Base-by-base conservation (phyloP, 2,329 filamentous ascomycete genomes). In the Colletotrichum liaoningense region DNA sequence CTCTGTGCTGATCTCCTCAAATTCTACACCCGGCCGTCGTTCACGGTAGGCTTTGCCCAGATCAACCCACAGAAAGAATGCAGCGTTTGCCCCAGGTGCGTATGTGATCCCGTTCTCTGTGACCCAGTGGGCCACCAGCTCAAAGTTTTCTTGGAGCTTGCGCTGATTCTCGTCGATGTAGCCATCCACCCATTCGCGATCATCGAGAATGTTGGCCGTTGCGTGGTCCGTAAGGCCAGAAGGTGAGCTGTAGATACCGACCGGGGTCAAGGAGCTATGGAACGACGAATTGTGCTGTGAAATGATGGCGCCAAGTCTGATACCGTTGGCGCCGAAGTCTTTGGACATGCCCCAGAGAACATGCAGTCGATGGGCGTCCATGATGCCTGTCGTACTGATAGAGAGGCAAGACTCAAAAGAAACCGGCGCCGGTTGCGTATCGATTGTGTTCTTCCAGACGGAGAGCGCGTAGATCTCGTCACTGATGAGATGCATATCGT, bases 1-100 rank as follows among this genome's bases (percentile, higher is more conserved):
- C 8, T 42, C 64, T 3, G n/a, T 26, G 42, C 30, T 57, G 7
- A 63, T n/a, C 24, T 64, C 60, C 93, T 92, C 79, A 95, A 96
- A 0, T 92, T 93, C 80, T 96, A 94, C 93, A 93, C 97, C 79
- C 94, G 95, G 58, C 93, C 87, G 0, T 94, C 94, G 42, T 91
- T 94, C 63, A 89, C 86, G 1, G 93, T 92, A 28, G 71, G 78
- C 38, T 78, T 75, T 69, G 2, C 83, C 81, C 1, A 91, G 79
- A 75, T 90, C 81, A 2, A 87, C 80, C 87, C 88, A 90, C 1
- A 90, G 77, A 76, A 90, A 90, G 76, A 90, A 89, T 0, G 84
- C 88, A 0, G 88, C 88, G 72, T 89, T 89, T 5, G 80, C 83
- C 0, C 86, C 86, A 0, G 82, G 78, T 0, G 84, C 81, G 74